Percentiles rank a stretch among this genome's conserved stretches.
Evolutionary conservation across 1,284 basidiomycete genomes (phyloP).

Genomic region (Ganoderma sp.): DNA sequence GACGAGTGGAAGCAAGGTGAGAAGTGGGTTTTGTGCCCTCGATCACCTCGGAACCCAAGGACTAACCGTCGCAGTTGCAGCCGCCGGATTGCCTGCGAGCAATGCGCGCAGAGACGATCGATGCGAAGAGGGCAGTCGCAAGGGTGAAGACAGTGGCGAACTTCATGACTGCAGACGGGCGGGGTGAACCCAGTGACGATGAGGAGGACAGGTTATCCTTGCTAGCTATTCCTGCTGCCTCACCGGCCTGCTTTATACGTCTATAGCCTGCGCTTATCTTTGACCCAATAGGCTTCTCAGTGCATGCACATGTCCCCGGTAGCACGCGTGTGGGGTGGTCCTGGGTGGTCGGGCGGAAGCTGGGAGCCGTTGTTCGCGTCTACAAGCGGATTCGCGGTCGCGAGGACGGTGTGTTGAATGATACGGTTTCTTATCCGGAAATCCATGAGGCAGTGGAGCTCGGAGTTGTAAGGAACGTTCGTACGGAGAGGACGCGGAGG

Average conservation of each 20-base stretch:
- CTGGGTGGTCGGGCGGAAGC: not conserved
- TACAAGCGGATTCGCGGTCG: not conserved
- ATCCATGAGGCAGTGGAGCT: not conserved
- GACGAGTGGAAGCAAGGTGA: not conserved
- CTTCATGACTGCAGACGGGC: conserved; percentile 27
- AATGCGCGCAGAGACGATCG: conserved; percentile 27
- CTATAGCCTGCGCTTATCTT: not conserved
- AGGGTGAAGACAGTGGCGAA: conserved; percentile 27
- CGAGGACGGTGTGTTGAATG: not conserved
- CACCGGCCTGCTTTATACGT: not conserved
- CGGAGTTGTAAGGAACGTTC: not conserved
- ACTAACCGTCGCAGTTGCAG: conserved; percentile 36
- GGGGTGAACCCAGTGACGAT: not conserved
- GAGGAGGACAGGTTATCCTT: conserved; percentile 1
- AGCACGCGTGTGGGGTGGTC: not conserved
- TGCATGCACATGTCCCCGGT: not conserved
- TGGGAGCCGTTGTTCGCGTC: not conserved
- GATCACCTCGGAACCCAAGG: conserved; percentile 11
- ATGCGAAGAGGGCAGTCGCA: conserved; percentile 26
- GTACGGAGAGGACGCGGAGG: not conserved
- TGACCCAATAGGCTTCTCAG: not conserved
- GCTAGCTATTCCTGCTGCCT: not conserved
- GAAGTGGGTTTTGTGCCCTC: not conserved
- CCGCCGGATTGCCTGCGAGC: conserved; percentile 32
- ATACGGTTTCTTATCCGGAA: not conserved